These are phyloP conservation scores for Xanthoconium separans DNA, from an alignment of 1,284 basidiomycete species.

Conservation along the genomic window DNA sequence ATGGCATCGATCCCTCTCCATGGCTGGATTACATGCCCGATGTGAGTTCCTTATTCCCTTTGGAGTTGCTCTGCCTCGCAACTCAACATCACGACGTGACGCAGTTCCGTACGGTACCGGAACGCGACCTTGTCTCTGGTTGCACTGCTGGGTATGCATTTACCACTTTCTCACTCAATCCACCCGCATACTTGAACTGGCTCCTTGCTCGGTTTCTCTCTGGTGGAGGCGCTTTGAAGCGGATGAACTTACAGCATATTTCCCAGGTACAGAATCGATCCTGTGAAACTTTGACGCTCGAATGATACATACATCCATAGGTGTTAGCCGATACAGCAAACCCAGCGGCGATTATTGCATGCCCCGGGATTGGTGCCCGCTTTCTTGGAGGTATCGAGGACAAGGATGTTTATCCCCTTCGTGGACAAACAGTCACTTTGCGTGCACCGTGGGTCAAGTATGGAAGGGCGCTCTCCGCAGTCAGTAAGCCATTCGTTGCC, in stretches of 20 bases:
- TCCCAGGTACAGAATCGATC: constrained; percentile 41
- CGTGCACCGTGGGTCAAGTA: constrained; percentile 71
- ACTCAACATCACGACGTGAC: not conserved
- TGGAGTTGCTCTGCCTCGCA: not conserved
- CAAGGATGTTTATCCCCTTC: constrained; percentile 68
- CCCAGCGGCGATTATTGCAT: constrained; percentile 56
- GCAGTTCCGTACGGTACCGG: constrained; percentile 51
- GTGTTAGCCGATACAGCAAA: constrained; percentile 23
- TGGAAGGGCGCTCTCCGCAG: constrained; percentile 53
- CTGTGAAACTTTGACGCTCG: not conserved
- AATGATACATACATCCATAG: constrained; percentile 6
- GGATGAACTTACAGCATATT: constrained; percentile 62
- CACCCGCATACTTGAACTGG: constrained; percentile 66
- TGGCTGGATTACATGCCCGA: constrained; percentile 60
- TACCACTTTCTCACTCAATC: constrained; percentile 68
- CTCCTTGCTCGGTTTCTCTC: constrained; percentile 61
- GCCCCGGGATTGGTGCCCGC: constrained; percentile 63
- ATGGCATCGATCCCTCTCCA: constrained; percentile 40
- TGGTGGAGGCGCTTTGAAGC: constrained; percentile 57
- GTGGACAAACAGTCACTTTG: constrained; percentile 84
- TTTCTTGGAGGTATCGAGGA: constrained; percentile 82
- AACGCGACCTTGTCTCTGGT: constrained; percentile 43
- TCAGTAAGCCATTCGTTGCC: constrained; percentile 58
- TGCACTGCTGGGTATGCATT: constrained; percentile 54
- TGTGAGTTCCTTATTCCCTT: constrained; percentile 38